A percentile compares a stretch with the other conserved stretches of the same genome.
Evolutionary conservation across 495 filamentous ascomycete species (phyloP).

Genomic region (Lindgomyces ingoldianus): DNA sequence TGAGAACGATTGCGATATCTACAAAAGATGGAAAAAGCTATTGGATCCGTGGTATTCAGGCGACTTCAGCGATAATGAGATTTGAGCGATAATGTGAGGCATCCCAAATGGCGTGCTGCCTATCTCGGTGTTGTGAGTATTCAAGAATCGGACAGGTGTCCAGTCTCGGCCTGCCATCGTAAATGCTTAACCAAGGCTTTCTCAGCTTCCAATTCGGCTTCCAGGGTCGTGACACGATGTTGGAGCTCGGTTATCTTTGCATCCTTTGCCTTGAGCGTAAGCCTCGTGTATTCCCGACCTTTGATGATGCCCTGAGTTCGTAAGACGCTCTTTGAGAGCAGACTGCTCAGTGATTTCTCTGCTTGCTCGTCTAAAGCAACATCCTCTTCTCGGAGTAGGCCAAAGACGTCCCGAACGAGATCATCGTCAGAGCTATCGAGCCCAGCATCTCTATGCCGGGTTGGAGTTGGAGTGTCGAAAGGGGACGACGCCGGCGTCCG

Average conservation of each 20-base stretch:
- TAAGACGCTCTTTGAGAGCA: too few species aligned
- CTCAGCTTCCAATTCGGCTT: conserved; percentile 56
- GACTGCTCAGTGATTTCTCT: background rate
- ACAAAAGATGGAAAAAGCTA: too few species aligned
- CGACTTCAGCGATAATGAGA: too few species aligned
- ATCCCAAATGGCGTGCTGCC: too few species aligned
- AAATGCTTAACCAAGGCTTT: conserved; percentile 41
- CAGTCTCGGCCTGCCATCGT: conserved; percentile 21
- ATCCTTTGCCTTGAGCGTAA: conserved; percentile 64
- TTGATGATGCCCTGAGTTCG: too few species aligned
- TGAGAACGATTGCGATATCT: too few species aligned
- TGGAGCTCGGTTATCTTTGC: conserved; percentile 56
- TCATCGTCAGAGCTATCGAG: conserved; percentile 38
- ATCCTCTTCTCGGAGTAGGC: conserved; percentile 52
- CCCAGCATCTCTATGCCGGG: conserved; percentile 44
- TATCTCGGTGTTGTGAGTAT: too few species aligned
- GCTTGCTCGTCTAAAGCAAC: conserved; percentile 49
- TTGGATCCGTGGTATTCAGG: too few species aligned
- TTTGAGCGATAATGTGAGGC: too few species aligned
- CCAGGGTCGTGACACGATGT: conserved; percentile 51
- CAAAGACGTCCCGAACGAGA: conserved; percentile 55
- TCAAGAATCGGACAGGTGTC: conserved; percentile 13
- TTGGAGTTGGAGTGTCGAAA: conserved; percentile 55
- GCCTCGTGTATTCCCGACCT: too few species aligned
- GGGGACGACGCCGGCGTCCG: conserved; percentile 31